Percentiles rank a stretch among this genome's conserved stretches.
Evolutionary conservation across 768 basidiomycete genomes (phyloP).

Genomic region (Pilatotrama ljubarskyi): DNA sequence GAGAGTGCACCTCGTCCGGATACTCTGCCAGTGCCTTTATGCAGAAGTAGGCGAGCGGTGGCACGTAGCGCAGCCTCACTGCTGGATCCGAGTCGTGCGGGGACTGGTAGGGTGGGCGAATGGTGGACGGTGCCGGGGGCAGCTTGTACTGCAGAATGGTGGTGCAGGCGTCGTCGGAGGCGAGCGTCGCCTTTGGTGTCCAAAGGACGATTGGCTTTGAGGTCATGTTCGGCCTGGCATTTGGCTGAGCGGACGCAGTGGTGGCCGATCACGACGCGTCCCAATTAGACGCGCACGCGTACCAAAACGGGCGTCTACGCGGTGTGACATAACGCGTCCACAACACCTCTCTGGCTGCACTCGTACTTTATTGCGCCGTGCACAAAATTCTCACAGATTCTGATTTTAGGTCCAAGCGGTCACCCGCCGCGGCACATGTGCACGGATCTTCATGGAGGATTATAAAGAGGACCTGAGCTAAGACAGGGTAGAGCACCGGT

Average conservation of each 20-base stretch:
- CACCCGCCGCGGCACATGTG: too few relatives aligned
- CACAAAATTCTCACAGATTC: too few relatives aligned
- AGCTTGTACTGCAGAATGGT: constrained; percentile 28
- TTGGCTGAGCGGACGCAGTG: background rate
- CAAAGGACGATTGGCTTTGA: constrained; percentile 27
- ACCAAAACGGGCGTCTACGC: constrained; percentile 1
- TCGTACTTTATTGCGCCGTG: too few relatives aligned
- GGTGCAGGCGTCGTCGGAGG: constrained; percentile 30
- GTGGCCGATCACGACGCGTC: background rate
- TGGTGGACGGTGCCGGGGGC: constrained; percentile 16
- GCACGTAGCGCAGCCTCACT: constrained; percentile 31
- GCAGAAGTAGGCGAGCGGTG: constrained; percentile 56
- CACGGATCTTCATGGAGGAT: too few relatives aligned
- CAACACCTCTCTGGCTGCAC: too few relatives aligned
- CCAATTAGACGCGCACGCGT: background rate
- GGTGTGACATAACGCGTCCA: constrained; percentile 14
- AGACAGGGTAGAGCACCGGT: too few relatives aligned
- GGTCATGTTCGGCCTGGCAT: constrained; percentile 2
- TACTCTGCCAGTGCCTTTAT: constrained; percentile 43
- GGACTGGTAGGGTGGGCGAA: constrained; percentile 18
- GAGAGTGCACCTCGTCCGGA: constrained; percentile 46
- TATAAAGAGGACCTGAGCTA: background rate
- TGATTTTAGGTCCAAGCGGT: too few relatives aligned
- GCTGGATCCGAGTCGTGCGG: background rate
- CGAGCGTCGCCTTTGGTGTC: constrained; percentile 9